phyloP scores from a whole-genome alignment of 495 filamentous ascomycete species.

The Hyaloscypha variabilis region DNA sequence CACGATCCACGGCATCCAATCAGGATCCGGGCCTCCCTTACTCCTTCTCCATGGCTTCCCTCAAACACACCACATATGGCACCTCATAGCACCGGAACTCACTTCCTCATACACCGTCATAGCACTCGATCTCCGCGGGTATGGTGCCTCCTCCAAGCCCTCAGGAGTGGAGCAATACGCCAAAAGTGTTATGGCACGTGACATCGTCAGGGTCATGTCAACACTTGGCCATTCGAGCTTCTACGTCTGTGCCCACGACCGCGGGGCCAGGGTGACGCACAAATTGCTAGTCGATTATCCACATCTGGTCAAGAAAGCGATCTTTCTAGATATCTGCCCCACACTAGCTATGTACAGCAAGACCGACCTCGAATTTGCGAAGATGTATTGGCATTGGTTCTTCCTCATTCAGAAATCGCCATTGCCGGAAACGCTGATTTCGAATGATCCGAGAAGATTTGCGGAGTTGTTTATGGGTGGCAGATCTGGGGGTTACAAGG shows the following conservation, averaged over 20 bases:
- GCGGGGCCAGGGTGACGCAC: slow-evolving; percentile 43
- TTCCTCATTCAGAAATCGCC: slow-evolving; percentile 42
- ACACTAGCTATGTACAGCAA: slow-evolving; percentile 40
- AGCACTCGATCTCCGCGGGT: slow-evolving; percentile 43
- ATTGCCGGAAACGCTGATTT: slow-evolving; percentile 39
- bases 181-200: slow-evolving; percentile 41
- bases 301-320: slow-evolving; percentile 32
- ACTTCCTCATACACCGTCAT: slow-evolving; percentile 35
- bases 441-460: slow-evolving; percentile 29
- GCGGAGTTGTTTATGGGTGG: slow-evolving; percentile 31
- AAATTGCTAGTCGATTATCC: slow-evolving; percentile 40
- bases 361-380: slow-evolving; percentile 37
- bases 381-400: slow-evolving; percentile 46
- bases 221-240: slow-evolving; percentile 24
- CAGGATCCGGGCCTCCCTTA: slow-evolving; percentile 36
- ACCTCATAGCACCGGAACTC: slow-evolving; percentile 34
- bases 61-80: slow-evolving; percentile 44
- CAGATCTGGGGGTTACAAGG: slow-evolving; percentile 25
- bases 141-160: slow-evolving; percentile 43
- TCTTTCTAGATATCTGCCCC: slow-evolving; percentile 43
- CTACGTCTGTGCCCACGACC: slow-evolving; percentile 42
- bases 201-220: slow-evolving; percentile 38
- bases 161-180: slow-evolving; percentile 26
- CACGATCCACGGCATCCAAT: slow-evolving; percentile 35
- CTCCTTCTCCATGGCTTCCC: slow-evolving; percentile 43